Evolutionary conservation across 2,329 filamentous ascomycete species (phyloP), one percentile per base, ranked within the genome.

Genomic region (Ascochyta clinopodiicola): DNA sequence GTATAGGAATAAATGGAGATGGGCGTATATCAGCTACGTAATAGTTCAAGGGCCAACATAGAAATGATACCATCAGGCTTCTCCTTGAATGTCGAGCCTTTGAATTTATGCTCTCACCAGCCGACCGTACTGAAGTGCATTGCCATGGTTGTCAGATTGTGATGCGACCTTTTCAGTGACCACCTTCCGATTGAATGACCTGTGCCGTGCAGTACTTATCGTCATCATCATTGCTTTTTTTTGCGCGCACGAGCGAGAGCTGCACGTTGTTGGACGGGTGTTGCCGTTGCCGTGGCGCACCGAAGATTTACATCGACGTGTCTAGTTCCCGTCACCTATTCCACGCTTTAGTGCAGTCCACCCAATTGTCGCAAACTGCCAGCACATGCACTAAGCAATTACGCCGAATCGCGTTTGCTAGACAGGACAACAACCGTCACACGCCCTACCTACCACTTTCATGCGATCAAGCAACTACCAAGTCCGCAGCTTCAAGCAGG

Each of bases 41-140:
- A 45, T 43, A 53, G 46, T 36, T 43, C 36, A 42, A 35, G 39
- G 37, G 24, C 31, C 37, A 57, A 58, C 19, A 57, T 64, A 64
- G 63, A 66, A 63, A 63, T 60, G 63, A 63, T 64, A 64, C 63
- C 56, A 60, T 51, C 35, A 58, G 43, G 54, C 57, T 49, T 57
- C 56, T 53, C 61, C 43, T 51, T 36, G 47, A 48, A 51, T 35
- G 43, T 44, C 44, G 27, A 27, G 31, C 34, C 48, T 51, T 44
- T 25, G 39, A 39, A 42, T 44, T 45, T 40, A 25, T 17, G 31
- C 42, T 7, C 15, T 49, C 51, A 39, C 47, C 47, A 44, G 47
- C 12, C 13, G 32, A 9, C 19, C 51, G 37, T 43, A 48, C 39
- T 46, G 42, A 29, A 52, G 27, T 51, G 34, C 48, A 44, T 42